phyloP scores from a whole-genome alignment of 192 early-diverging fungal species.

The Rhizophlyctis rosea region DNA sequence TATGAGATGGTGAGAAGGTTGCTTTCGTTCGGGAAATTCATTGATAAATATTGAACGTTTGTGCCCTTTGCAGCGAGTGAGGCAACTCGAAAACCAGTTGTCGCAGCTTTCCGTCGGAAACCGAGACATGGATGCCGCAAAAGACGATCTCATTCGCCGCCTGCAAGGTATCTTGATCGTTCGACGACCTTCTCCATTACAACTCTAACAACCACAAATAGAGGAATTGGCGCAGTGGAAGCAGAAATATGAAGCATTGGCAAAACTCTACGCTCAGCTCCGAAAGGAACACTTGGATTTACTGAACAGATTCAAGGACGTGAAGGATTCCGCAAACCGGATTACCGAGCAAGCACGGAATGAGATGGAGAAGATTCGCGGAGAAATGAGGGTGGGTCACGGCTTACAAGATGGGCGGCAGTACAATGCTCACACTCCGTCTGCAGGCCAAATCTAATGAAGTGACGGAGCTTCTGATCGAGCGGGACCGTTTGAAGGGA shows the following conservation, averaged over 20 bases:
- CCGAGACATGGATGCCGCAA: slow-evolving; percentile 71
- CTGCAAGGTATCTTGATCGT: slow-evolving; percentile 59
- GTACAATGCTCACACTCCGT: too few species aligned
- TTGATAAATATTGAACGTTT: too few species aligned
- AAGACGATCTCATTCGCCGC: slow-evolving; percentile 80
- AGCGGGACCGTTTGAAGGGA: slow-evolving; percentile 79
- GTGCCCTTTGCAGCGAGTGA: slow-evolving; percentile 69
- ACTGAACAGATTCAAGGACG: slow-evolving; percentile 83
- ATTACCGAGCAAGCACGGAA: slow-evolving; percentile 78
- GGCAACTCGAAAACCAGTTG: slow-evolving; percentile 81
- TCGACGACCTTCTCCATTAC: background rate
- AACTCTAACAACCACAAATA: slow-evolving; percentile 8
- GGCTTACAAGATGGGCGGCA: slow-evolving; percentile 68
- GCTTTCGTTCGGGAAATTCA: too few species aligned
- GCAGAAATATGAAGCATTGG: slow-evolving; percentile 96
- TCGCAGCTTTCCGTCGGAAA: slow-evolving; percentile 63
- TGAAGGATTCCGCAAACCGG: slow-evolving; percentile 67
- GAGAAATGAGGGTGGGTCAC: slow-evolving; percentile 40
- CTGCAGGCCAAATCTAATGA: slow-evolving; percentile 40
- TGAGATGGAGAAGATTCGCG: slow-evolving; percentile 67
- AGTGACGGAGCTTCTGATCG: slow-evolving; percentile 82
- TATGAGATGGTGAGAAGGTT: slow-evolving; percentile 73
- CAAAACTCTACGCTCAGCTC: slow-evolving; percentile 96
- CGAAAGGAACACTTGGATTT: slow-evolving; percentile 94
- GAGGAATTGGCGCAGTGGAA: slow-evolving; percentile 95